Evolutionary conservation across 169 alveolate genomes (phyloP), one percentile per base, ranked within the genome.

Genomic region (Babesia caballi): DNA sequence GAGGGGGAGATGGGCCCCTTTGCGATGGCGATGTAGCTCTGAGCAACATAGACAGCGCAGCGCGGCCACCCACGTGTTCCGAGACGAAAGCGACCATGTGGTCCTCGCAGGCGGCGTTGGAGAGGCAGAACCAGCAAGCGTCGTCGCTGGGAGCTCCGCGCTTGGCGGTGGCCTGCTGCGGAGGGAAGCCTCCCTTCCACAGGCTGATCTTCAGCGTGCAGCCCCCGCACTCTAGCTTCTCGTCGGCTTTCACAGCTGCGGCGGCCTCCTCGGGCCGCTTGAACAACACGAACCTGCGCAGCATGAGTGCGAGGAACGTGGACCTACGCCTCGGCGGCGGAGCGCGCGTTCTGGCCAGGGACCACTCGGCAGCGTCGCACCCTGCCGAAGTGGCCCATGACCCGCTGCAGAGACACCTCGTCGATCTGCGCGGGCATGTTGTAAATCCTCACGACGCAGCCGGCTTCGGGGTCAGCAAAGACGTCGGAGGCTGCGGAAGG

Each of bases 201-300:
- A 46, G 53, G 14, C 41, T 19, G n/a, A 78, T 78, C 35, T 60
- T 69, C 52, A 78, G 33, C 52, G 57, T 53, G 56, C 87, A 78
- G 8, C 87, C 87, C 7, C 87, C 87, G 41, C 87, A 78, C 36
- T 78, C 87, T 30, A 78, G 70, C 61, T 78, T 78, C 38, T 71
- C 83, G 54, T 78, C 70, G 1, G 87, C 87, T 30, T 70, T 70
- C n/a, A 68, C 25, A 0, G 87, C 82, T 3, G 73, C 35, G 21
- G 27, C 65, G 3, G 70, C 63, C 70, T 76, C 82, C n/a, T 52
- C 27, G 12, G 59, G 52, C 14, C 41, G 53, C 57, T 49, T 76
- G 61, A 42, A 76, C 25, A 42, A 2, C 14, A 76, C 72, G 46
- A 19, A 76, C n/a, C 85, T 76, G 56, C 27, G 21, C 8, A 15